Conservation (phyloP, 202 grass and related monocot species). For the Bolboschoenoplectus hybrid region DNA sequence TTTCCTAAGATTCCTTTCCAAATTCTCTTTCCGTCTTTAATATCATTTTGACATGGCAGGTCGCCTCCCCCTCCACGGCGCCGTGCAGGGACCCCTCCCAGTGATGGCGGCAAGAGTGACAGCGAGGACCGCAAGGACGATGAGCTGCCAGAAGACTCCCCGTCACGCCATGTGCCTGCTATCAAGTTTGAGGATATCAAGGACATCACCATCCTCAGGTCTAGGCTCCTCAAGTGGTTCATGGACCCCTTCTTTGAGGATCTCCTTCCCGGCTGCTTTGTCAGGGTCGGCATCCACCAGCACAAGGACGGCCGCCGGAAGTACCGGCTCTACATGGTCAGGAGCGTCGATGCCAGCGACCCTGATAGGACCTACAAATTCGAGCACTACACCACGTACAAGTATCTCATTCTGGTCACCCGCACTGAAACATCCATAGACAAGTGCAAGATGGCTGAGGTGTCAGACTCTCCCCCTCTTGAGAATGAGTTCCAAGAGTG, state of each 20-base stretch:
- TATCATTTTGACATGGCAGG: background rate
- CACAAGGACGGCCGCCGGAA: slow-evolving; percentile 56
- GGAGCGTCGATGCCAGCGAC: slow-evolving; percentile 78
- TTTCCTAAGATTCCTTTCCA: background rate
- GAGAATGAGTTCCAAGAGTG: slow-evolving; percentile 92
- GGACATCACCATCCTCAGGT: slow-evolving; percentile 76
- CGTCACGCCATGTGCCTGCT: slow-evolving; percentile 51
- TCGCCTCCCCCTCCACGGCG: slow-evolving; percentile 33
- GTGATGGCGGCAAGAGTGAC: slow-evolving; percentile 54
- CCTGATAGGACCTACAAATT: slow-evolving; percentile 71
- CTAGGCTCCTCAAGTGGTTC: slow-evolving; percentile 93
- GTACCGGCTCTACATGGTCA: slow-evolving; percentile 86
- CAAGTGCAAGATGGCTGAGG: slow-evolving; percentile 86
- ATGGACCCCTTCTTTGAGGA: slow-evolving; percentile 99
- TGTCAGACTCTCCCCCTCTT: slow-evolving; percentile 64
- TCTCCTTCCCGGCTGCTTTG: slow-evolving; percentile 70
- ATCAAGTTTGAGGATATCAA: slow-evolving; percentile 79
- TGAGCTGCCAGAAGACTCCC: slow-evolving; percentile 76
- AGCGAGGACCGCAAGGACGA: slow-evolving; percentile 62
- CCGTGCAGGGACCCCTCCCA: slow-evolving; percentile 52
- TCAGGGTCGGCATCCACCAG: slow-evolving; percentile 84
- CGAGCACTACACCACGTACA: slow-evolving; percentile 70
- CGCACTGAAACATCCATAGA: slow-evolving; percentile 66
- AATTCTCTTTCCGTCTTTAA: too few relatives aligned
- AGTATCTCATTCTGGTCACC: slow-evolving; percentile 86